phyloP scores from a whole-genome alignment of 106 monocot species.

The Triglochin maritima region DNA sequence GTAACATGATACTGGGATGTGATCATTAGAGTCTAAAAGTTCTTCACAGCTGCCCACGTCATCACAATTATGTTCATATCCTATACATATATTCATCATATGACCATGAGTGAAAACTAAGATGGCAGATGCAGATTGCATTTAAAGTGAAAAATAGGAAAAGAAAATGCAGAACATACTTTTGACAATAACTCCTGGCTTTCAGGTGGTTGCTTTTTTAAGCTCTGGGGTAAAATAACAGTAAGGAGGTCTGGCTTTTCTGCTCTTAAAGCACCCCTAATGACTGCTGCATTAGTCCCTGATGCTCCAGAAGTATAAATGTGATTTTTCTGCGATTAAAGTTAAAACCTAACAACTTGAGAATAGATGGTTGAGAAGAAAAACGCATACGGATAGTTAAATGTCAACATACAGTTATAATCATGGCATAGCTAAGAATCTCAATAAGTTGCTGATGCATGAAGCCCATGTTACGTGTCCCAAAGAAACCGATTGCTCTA shows the following conservation, averaged over 20 bases:
- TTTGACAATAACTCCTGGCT: conserved; percentile 92
- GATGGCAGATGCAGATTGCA: not conserved
- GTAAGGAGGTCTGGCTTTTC: conserved; percentile 90
- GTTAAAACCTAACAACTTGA: not conserved
- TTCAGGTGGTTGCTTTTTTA: conserved; percentile 85
- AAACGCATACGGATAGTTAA: not conserved
- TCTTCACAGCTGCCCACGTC: no score
- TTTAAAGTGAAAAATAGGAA: not conserved
- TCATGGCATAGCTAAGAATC: conserved; percentile 96
- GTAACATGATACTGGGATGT: no score
- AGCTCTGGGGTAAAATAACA: conserved; percentile 89
- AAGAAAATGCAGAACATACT: conserved; percentile 23
- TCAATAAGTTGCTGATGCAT: conserved; percentile 99
- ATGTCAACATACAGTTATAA: conserved; percentile 64
- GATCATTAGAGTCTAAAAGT: no score
- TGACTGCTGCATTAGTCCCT: conserved; percentile 97
- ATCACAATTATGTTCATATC: no score
- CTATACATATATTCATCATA: no score
- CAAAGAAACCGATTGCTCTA: conserved; percentile 94
- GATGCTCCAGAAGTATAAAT: conserved; percentile 96
- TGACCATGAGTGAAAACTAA: not conserved
- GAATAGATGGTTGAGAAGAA: not conserved
- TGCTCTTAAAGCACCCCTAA: conserved; percentile 91
- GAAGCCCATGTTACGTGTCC: conserved; percentile 97
- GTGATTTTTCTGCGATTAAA: conserved; percentile 74